Percentiles rank a stretch among this genome's conserved stretches.
Evolutionary conservation across 805 yeast genomes (phyloP).

Genomic region (Candida maesae): DNA sequence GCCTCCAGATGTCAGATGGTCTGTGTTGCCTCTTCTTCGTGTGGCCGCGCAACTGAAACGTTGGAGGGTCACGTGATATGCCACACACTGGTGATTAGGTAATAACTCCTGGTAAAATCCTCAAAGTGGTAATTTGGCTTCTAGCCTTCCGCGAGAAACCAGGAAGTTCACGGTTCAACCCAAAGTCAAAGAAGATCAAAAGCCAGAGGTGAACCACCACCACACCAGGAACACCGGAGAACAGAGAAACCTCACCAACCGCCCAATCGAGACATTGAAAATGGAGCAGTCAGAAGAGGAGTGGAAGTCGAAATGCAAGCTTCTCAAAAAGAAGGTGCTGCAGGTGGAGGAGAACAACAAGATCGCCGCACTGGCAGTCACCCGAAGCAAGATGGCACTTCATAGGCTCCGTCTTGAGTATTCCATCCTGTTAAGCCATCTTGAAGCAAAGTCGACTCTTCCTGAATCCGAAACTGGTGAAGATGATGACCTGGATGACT

Average conservation of each 20-base stretch:
- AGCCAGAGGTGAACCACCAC: too few relatives aligned
- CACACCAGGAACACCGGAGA: not conserved
- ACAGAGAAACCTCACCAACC: not conserved
- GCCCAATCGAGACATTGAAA: too few relatives aligned
- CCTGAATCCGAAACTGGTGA: constrained; percentile 18
- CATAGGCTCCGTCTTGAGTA: constrained; percentile 81
- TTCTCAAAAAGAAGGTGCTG: constrained; percentile 60
- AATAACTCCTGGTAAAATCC: too few relatives aligned
- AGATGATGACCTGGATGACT: constrained; percentile 16
- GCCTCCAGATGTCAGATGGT: too few relatives aligned
- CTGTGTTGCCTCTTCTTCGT: too few relatives aligned
- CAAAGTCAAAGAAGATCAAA: too few relatives aligned
- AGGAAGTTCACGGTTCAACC: too few relatives aligned
- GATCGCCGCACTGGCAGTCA: constrained; percentile 66
- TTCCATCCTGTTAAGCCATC: constrained; percentile 69
- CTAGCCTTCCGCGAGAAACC: too few relatives aligned
- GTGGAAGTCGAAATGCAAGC: constrained; percentile 65
- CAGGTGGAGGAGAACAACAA: constrained; percentile 79
- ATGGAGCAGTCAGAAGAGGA: constrained; percentile 23
- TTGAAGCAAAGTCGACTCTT: constrained; percentile 52
- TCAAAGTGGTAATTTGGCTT: too few relatives aligned
- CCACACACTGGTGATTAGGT: too few relatives aligned
- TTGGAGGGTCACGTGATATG: too few relatives aligned
- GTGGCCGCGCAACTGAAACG: too few relatives aligned
- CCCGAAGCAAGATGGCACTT: constrained; percentile 71